Conservation (phyloP, 2,329 filamentous ascomycete genomes). For the Phaeosphaeriaceae sp. region DNA sequence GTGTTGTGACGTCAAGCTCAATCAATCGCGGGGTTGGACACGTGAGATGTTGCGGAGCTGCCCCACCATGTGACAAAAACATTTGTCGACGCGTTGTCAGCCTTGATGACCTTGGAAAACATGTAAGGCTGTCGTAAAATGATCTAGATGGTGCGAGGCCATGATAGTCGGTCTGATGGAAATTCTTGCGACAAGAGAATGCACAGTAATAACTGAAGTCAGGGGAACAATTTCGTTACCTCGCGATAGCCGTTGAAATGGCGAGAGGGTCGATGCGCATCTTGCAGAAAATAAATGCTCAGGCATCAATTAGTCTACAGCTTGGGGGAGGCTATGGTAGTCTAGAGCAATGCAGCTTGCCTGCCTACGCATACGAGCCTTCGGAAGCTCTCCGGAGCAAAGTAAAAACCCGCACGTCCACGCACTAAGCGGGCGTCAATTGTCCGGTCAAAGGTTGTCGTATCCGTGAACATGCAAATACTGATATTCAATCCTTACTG, state of each 20-base stretch:
- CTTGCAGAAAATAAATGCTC: not conserved
- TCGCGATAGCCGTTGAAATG: not conserved
- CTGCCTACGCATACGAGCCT: not conserved
- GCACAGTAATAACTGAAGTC: no score
- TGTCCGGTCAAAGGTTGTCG: constrained; percentile 1
- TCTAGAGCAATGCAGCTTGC: not conserved
- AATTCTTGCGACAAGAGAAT: no score
- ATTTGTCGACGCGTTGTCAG: not conserved
- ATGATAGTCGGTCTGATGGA: not conserved
- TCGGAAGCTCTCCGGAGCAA: not conserved
- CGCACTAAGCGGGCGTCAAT: constrained; percentile 5
- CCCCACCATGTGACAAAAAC: not conserved
- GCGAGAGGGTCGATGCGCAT: not conserved
- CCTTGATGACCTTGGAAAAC: not conserved
- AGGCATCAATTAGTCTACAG: not conserved
- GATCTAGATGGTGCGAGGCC: not conserved
- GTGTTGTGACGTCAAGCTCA: not conserved
- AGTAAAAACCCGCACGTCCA: not conserved
- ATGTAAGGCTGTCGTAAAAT: not conserved
- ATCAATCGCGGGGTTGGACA: not conserved
- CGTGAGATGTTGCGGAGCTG: not conserved
- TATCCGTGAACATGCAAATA: not conserved
- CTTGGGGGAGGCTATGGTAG: not conserved
- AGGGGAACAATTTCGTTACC: no score
- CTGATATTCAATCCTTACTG: no score